Evolutionary conservation across 78 protist species (phyloP).

Genomic region (Dictyostelium firmibasis): DNA sequence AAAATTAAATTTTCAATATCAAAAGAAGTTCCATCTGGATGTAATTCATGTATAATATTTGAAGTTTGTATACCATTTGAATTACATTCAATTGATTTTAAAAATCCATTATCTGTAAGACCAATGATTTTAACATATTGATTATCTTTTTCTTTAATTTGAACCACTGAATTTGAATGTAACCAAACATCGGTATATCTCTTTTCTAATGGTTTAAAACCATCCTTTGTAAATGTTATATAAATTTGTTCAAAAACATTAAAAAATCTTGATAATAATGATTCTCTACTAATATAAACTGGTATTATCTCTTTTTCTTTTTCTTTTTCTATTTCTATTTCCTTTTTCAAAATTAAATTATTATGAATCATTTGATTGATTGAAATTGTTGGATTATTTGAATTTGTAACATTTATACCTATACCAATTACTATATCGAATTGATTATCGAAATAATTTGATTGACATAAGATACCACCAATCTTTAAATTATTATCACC

Average conservation of each 20-base stretch:
- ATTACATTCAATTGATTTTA: slow-evolving; percentile 24
- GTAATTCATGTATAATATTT: not conserved
- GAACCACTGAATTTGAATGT: slow-evolving; percentile 42
- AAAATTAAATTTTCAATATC: slow-evolving; percentile 45
- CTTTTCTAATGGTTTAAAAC: slow-evolving; percentile 24
- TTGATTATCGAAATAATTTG: slow-evolving; percentile 5
- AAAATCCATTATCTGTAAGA: slow-evolving; percentile 13
- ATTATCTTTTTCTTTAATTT: slow-evolving; percentile 1
- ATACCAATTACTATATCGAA: slow-evolving; percentile 52
- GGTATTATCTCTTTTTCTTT: not conserved
- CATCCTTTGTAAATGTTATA: slow-evolving; percentile 20
- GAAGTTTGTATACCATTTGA: not conserved
- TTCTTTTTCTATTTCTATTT: not conserved
- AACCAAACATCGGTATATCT: slow-evolving; percentile 37
- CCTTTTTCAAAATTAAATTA: not conserved
- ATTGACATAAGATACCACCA: slow-evolving; percentile 79
- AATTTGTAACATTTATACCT: slow-evolving; percentile 52
- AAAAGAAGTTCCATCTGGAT: slow-evolving; percentile 79
- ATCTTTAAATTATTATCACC: slow-evolving; percentile 2
- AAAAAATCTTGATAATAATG: slow-evolving; percentile 19
- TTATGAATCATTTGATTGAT: slow-evolving; percentile 10
- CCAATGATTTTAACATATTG: slow-evolving; percentile 38
- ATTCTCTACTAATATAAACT: slow-evolving; percentile 23
- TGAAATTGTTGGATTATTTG: slow-evolving; percentile 19
- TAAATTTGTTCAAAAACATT: slow-evolving; percentile 49